Conservation (phyloP, 108 stramenopile genomes). For the Cylindrotheca closterium region DNA sequence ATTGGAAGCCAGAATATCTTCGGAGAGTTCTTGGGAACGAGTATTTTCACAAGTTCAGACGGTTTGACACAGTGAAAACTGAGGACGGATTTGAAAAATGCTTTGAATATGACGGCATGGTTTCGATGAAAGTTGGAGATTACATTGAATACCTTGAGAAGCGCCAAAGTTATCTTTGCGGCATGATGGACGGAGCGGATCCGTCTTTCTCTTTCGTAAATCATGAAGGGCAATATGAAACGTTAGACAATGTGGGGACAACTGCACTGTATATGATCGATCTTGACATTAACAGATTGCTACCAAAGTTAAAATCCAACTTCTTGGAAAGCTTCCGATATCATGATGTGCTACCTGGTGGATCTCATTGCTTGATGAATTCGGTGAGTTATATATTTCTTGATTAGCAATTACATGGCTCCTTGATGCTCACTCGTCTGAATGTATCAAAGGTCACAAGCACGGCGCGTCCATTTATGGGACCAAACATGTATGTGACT, state of each 20-base stretch:
- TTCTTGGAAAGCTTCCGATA: constrained; percentile 58
- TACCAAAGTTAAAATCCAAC: constrained; percentile 45
- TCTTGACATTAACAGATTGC: constrained; percentile 54
- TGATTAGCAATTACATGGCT: neutral
- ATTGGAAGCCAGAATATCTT: constrained; percentile 52
- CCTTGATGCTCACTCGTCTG: neutral
- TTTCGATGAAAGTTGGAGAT: constrained; percentile 57
- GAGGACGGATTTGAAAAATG: constrained; percentile 13
- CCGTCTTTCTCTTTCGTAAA: constrained; percentile 40
- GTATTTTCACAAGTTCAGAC: constrained; percentile 58
- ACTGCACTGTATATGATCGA: constrained; percentile 73
- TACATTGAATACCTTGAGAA: constrained; percentile 50
- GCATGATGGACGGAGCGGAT: neutral
- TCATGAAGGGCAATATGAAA: constrained; percentile 29
- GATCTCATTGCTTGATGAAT: constrained; percentile 82
- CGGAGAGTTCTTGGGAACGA: constrained; percentile 31
- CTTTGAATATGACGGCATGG: constrained; percentile 22
- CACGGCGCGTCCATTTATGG: constrained; percentile 70
- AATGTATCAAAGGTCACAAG: constrained; percentile 11
- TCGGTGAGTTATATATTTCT: constrained; percentile 35
- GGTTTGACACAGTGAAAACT: constrained; percentile 33
- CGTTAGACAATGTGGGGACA: constrained; percentile 40
- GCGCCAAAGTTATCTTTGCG: constrained; percentile 3
- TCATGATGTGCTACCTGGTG: constrained; percentile 70
- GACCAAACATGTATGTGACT: constrained; percentile 81